These are phyloP conservation scores for Aphanomyces stellatus DNA, from an alignment of 352 stramenopile genomes.

Conservation along the genomic window DNA sequence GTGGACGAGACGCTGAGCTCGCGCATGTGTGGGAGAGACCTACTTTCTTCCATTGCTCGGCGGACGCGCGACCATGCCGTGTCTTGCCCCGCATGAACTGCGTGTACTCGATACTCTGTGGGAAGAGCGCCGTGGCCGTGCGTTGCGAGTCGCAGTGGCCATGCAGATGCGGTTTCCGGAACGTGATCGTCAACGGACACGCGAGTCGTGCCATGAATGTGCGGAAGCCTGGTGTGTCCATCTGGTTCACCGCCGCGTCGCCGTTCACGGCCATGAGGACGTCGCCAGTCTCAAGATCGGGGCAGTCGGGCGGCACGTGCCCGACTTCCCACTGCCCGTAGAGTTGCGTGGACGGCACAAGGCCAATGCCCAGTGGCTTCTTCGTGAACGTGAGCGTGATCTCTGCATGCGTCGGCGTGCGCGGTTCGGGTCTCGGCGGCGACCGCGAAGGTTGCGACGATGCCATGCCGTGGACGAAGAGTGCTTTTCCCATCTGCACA, in stretches of 20 bases:
- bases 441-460: no score
- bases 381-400: slow-evolving; percentile 29
- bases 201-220: slow-evolving; percentile 33
- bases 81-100: slow-evolving; percentile 23
- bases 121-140: slow-evolving; percentile 67
- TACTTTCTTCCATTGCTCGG: slow-evolving; percentile 46
- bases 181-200: slow-evolving; percentile 55
- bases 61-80: slow-evolving; percentile 43
- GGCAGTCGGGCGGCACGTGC: not conserved
- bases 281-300: slow-evolving; percentile 28
- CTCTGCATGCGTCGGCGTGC: no score
- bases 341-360: slow-evolving; percentile 70
- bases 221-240: slow-evolving; percentile 37
- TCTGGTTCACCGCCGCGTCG: slow-evolving; percentile 34
- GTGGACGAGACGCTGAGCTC: not conserved
- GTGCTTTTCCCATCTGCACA: no score
- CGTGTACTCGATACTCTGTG: slow-evolving; percentile 46
- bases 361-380: slow-evolving; percentile 60
- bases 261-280: slow-evolving; percentile 65
- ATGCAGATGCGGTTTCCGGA: slow-evolving; percentile 50
- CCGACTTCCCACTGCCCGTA: slow-evolving; percentile 74
- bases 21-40: not conserved
- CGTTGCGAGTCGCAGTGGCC: slow-evolving; percentile 50
- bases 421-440: no score
- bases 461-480: no score